Conservation (phyloP, 768 basidiomycete species). For the Daedaleopsis nitida region DNA sequence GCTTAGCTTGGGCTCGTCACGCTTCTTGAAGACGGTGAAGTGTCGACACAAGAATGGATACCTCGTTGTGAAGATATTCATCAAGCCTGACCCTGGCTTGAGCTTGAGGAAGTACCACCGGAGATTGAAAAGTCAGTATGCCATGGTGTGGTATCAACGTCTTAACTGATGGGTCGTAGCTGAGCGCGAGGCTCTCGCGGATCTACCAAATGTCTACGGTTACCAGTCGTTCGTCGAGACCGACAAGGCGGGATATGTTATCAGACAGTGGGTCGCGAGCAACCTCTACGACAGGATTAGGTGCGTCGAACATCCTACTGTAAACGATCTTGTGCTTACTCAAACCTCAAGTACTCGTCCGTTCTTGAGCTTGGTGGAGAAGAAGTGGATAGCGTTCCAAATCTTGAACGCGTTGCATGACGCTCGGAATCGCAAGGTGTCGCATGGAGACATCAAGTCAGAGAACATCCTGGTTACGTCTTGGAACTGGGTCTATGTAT, state of each 20-base stretch:
- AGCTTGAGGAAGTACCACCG: conserved; percentile 74
- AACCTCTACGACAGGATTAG: conserved; percentile 97
- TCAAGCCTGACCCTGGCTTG: conserved; percentile 88
- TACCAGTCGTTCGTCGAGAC: conserved; percentile 93
- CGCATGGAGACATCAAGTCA: conserved; percentile 97
- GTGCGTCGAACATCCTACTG: conserved; percentile 44
- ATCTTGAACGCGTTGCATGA: conserved; percentile 83
- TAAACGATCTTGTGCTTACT: background rate
- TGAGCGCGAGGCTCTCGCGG: conserved; percentile 80
- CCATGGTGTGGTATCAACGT: background rate
- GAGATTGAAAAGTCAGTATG: conserved; percentile 68
- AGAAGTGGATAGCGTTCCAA: conserved; percentile 98
- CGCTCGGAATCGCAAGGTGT: conserved; percentile 80
- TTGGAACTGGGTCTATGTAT: conserved; percentile 93
- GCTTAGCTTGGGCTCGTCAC: conserved; percentile 64
- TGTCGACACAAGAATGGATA: conserved; percentile 83
- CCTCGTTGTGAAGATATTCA: conserved; percentile 91
- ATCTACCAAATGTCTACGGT: conserved; percentile 86
- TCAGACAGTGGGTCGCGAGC: conserved; percentile 93
- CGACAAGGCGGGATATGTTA: conserved; percentile 92
- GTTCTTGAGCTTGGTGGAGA: conserved; percentile 88
- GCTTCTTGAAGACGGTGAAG: conserved; percentile 81
- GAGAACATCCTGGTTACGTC: conserved; percentile 96
- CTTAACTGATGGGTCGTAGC: conserved; percentile 44
- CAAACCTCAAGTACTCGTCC: conserved; percentile 77